Evolutionary conservation across 1,284 basidiomycete genomes (phyloP), one percentile per base, ranked within the genome.

Genomic region (Pisolithus thermaeus): DNA sequence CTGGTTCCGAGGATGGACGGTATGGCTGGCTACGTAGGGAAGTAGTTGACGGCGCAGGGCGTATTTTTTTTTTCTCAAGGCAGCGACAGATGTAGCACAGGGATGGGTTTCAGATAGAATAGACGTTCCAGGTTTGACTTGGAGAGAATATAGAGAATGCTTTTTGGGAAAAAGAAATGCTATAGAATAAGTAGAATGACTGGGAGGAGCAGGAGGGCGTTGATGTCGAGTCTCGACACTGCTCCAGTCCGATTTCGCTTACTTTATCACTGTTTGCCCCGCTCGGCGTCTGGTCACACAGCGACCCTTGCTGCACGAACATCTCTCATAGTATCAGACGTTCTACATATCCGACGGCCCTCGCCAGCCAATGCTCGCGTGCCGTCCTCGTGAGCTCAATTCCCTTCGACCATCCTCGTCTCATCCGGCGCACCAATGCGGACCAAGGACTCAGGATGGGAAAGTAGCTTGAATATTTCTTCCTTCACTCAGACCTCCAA

Each of bases 1-100:
- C 78, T 78, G 64, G 67, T 67, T 57, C 72, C 69, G 63, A 79
- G 69, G 65, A 80, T 68, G 67, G 74, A 80, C 78, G 75, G 73
- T 75, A 81, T 81, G 77, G 70, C 67, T 74, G 73, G 64, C 59
- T 46, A 66, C 44, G 49, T 52, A 59, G 61, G 46, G 47, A 50
- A 61, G 61, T 42, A 30, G 52, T 53, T 42, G 44, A 49, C 51
- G 46, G 47, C 51, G 61, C 51, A n/a, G 23, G 52, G 44, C 55
- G 56, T 55, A 47, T 46, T 49, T 61, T 35, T 61, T 32, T 35
- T 35, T 35, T 35, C 32, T 35, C 32, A 14, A 35, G 14, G 12
- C 32, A 14, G 32, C 32, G 32, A 35, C 12, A 12, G 12, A 35
- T 14, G 32, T 35, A 14, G 14, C 12, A 30, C 8, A 12, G 12